Conservation (phyloP, 2,329 filamentous ascomycete species). For the Trichoderma oligosporum region DNA sequence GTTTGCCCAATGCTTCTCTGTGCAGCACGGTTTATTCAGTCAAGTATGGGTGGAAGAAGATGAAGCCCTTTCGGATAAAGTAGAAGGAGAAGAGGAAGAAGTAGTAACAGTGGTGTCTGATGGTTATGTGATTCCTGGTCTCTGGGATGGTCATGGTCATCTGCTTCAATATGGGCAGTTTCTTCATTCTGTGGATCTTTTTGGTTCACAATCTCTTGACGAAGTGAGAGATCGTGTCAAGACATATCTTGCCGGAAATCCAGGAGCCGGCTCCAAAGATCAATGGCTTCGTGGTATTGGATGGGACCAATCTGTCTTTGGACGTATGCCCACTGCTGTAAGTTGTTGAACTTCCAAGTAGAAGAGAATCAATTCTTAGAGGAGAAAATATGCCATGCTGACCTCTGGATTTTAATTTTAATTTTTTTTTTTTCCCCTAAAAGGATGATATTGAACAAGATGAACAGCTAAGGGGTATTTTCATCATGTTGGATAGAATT, state of each 20-base stretch:
- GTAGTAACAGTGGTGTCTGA: slow-evolving; percentile 22
- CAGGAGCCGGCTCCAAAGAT: slow-evolving; percentile 48
- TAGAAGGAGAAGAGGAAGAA: slow-evolving; percentile 20
- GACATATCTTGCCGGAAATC: slow-evolving; percentile 48
- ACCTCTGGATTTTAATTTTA: background rate
- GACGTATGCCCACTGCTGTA: slow-evolving; percentile 63
- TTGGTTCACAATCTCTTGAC: slow-evolving; percentile 52
- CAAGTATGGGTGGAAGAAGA: slow-evolving; percentile 41
- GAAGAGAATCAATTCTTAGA: no score
- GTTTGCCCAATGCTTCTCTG: slow-evolving; percentile 53
- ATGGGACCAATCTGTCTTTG: slow-evolving; percentile 66
- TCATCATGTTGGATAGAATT: slow-evolving; percentile 66
- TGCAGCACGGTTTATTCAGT: slow-evolving; percentile 49
- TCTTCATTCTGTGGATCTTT: slow-evolving; percentile 61
- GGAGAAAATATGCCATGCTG: background rate
- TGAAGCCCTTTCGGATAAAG: slow-evolving; percentile 27
- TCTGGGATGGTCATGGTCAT: slow-evolving; percentile 70
- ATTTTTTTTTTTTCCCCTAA: no score
- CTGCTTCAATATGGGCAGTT: slow-evolving; percentile 64
- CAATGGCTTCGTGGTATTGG: slow-evolving; percentile 65
- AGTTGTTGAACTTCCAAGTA: slow-evolving; percentile 27
- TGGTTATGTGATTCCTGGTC: slow-evolving; percentile 60
- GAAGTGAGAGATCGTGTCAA: slow-evolving; percentile 53
- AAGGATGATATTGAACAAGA: slow-evolving; percentile 56
- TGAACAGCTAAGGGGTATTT: slow-evolving; percentile 49